These are phyloP conservation scores for Cairneyella variabilis DNA, from an alignment of 495 filamentous ascomycete genomes.

Conservation along the genomic window DNA sequence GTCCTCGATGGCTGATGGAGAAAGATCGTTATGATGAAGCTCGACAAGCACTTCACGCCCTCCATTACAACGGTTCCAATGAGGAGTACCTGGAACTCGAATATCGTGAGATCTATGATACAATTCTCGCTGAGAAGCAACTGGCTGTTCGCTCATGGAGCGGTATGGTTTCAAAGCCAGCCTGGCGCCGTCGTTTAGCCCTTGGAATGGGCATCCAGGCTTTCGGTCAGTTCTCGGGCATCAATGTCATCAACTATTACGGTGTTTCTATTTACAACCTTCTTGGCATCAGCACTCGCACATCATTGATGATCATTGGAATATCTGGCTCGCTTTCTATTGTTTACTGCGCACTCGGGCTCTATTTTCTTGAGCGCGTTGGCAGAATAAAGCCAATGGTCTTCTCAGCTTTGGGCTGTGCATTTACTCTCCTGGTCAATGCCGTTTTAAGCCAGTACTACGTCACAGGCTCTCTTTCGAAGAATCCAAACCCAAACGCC, in stretches of 20 bases:
- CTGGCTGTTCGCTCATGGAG: conserved; percentile 37
- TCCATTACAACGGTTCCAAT: conserved; percentile 44
- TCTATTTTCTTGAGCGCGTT: conserved; percentile 49
- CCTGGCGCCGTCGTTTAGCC: conserved; percentile 44
- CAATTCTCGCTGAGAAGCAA: conserved; percentile 36
- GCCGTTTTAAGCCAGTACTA: conserved; percentile 42
- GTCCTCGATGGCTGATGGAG: conserved; percentile 54
- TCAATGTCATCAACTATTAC: conserved; percentile 51
- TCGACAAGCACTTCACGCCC: conserved; percentile 35
- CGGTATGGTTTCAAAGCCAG: conserved; percentile 38
- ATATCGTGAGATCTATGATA: conserved; percentile 41
- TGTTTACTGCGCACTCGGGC: conserved; percentile 46
- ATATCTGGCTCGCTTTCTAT: conserved; percentile 48
- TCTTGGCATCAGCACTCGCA: conserved; percentile 40
- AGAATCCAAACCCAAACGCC: conserved; percentile 34
- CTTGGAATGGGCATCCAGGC: conserved; percentile 50
- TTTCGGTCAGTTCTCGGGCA: conserved; percentile 50
- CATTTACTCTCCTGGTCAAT: conserved; percentile 41
- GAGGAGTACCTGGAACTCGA: conserved; percentile 41
- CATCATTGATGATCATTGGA: conserved; percentile 48
- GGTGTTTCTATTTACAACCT: conserved; percentile 46
- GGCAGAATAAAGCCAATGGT: conserved; percentile 50
- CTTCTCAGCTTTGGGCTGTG: conserved; percentile 42
- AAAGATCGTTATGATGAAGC: conserved; percentile 43
- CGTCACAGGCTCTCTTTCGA: conserved; percentile 31